A percentile compares a stretch with the other conserved stretches of the same genome.
Evolutionary conservation across 78 protist genomes (phyloP).

Genomic region (Creolimax fragrantissima): DNA sequence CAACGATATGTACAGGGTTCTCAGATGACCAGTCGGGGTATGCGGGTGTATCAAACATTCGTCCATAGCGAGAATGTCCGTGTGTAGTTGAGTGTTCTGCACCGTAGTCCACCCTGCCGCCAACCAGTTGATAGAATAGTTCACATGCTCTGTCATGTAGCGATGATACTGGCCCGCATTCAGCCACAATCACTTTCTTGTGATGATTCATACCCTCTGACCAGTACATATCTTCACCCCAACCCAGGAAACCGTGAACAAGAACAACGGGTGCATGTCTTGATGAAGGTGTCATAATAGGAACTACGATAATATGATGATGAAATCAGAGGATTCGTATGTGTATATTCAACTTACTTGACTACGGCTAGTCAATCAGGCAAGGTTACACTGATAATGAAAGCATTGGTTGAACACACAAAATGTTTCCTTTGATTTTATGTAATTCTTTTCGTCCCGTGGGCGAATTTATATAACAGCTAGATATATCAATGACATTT

Average conservation of each 20-base stretch:
- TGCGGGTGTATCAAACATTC: neutral
- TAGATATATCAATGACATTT: too few relatives aligned
- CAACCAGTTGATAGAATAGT: constrained; percentile 13
- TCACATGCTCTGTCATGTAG: constrained; percentile 14
- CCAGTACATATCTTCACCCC: neutral
- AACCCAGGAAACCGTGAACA: neutral
- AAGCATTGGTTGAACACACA: too few relatives aligned
- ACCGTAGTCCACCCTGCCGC: constrained; percentile 25
- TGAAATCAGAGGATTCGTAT: too few relatives aligned
- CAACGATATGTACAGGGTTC: constrained; percentile 12
- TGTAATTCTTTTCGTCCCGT: too few relatives aligned
- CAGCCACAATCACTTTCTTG: neutral
- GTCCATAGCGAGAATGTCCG: constrained; percentile 9
- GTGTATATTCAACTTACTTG: too few relatives aligned
- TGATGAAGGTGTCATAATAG: neutral
- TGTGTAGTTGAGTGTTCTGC: neutral
- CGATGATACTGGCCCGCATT: neutral
- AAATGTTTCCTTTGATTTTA: too few relatives aligned
- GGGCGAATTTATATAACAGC: too few relatives aligned
- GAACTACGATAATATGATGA: too few relatives aligned
- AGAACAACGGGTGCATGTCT: neutral
- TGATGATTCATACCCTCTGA: neutral
- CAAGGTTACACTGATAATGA: too few relatives aligned
- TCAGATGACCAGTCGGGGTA: neutral
- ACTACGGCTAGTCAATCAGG: too few relatives aligned